Base-by-base conservation (phyloP, 352 stramenopile species). In the Phytopythium boreale region DNA sequence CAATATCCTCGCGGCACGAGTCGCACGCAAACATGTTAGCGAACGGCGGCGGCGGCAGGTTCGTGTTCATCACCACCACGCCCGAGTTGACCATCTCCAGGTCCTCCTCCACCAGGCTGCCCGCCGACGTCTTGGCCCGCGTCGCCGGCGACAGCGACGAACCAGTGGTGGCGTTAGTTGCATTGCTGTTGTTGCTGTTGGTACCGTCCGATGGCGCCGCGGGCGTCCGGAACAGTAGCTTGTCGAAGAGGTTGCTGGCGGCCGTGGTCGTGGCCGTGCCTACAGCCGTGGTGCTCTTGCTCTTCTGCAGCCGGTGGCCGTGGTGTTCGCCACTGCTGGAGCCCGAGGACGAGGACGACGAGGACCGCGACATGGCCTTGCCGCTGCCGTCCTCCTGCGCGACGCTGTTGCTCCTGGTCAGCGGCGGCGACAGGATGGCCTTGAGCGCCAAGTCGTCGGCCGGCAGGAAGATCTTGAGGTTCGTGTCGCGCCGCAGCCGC, bases 11-110 rank as follows among this genome's bases (percentile, higher is more conserved):
- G 29, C 77, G 78, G 71, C 82, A 90, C 17, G 79, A 85, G 31
- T 90, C 82, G 47, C 82, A 90, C 24, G 78, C 73, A 69, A 88
- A 88, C 82, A 90, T 90, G 59, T 90, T 90, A 66, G 82, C 82
- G 65, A 90, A 90, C 15, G 82, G 82, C 36, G 82, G 82, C 11
- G 82, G 82, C 24, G 78, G 76, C 20, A 90, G 62, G 60, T 82
- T 79, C 11, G 77, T 63, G 56, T 86, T 82, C 63, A 76, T 78
- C 9, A 86, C 70, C 0, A 88, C 69, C 36, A 87, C 66, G 39
- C 75, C 65, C 53, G 61, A 69, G 61, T 74, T 79, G 44, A 72
- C 64, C 24, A 62, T 70, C 7, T 75, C 75, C 8, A 87, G 37
- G 14, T 87, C 77, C 20, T 87, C 80, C 24, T 89, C 80, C 20